A percentile compares a stretch with the other conserved stretches of the same genome.
phyloP scores from a whole-genome alignment of 192 early-diverging fungal species.

The Entophlyctis helioformis region DNA sequence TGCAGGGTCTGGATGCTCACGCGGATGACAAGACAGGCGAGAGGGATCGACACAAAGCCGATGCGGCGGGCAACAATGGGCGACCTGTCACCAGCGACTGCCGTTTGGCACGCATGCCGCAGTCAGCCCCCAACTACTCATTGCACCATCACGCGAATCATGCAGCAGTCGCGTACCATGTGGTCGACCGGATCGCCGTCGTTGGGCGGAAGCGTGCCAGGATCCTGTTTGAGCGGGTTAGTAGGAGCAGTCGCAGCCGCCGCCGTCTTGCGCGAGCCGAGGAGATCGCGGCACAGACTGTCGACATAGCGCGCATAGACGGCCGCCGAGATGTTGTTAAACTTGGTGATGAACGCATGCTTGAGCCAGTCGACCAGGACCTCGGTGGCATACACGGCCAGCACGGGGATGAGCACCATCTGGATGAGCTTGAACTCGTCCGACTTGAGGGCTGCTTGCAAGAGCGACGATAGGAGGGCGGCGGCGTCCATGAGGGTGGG shows the following conservation, averaged over 20 bases:
- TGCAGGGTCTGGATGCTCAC: constrained; percentile 35
- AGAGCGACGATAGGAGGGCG: neutral
- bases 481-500: constrained; percentile 1
- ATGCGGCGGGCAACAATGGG: constrained; percentile 66
- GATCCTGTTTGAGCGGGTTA: neutral
- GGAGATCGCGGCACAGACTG: constrained; percentile 78
- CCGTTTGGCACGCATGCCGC: too few relatives aligned
- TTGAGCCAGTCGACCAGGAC: constrained; percentile 94
- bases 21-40: constrained; percentile 60
- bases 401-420: constrained; percentile 57
- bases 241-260: neutral
- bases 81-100: too few relatives aligned
- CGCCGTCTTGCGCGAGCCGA: constrained; percentile 22
- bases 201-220: too few relatives aligned
- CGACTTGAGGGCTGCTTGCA: constrained; percentile 14
- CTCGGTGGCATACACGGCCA: constrained; percentile 82
- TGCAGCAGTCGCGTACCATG: too few relatives aligned
- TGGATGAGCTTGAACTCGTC: constrained; percentile 49
- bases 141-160: too few relatives aligned
- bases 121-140: too few relatives aligned
- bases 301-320: constrained; percentile 82
- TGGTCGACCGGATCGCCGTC: too few relatives aligned
- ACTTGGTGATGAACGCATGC: constrained; percentile 96
- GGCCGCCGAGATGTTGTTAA: constrained; percentile 82
- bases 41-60: constrained; percentile 67